Base-by-base conservation (phyloP, 2,329 filamentous ascomycete genomes). In the Aspergillus costaricaensis region DNA sequence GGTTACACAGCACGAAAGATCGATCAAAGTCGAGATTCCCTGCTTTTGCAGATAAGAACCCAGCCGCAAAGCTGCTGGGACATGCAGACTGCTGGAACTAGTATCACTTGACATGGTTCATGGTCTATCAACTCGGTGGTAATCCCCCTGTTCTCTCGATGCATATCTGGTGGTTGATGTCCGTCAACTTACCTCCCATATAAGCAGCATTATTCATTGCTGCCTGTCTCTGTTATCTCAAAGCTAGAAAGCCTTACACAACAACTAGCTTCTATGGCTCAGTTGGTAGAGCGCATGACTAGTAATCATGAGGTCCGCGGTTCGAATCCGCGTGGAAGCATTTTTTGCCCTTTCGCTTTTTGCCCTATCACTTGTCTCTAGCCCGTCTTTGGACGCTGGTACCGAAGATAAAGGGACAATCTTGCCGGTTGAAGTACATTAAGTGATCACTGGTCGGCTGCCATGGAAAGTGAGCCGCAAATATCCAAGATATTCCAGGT, bases 11-110 rank as follows among this genome's bases (percentile, higher is more conserved):
- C 39, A 32, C 52, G 39, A 41, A 30, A 23, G 30, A 36, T 55
- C 52, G 39, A 55, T 47, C 39, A 27, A 39, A 55, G 52, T 55
- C 52, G 39, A 55, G 52, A 55, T 55, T 44, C 52, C 43, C 39
- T 27, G 47, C 47, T n/a, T 27, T 15, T 50, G 47, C 47, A 50
- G 47, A 50, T 21, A 25, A 25, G n/a, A 32, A 9, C 32, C 25
- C 23, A n/a, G 47, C 47, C 30, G 47, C 47, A 14, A 50, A 50
- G 47, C 8, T 30, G 17, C 47, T 32, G 27, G 30, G 12, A n/a
- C 25, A 27, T 30, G 25, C 23, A 30, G 12, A 10, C 21, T 49
- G 15, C 14, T 25, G 6, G 23, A 6, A 25, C 23, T 25, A 6
- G 23, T n/a, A 14, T 44, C 10, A 19, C 10, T 23, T 2, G 2